Base-by-base conservation (phyloP, 2,329 filamentous ascomycete genomes). In the Paecilomyces sp. region DNA sequence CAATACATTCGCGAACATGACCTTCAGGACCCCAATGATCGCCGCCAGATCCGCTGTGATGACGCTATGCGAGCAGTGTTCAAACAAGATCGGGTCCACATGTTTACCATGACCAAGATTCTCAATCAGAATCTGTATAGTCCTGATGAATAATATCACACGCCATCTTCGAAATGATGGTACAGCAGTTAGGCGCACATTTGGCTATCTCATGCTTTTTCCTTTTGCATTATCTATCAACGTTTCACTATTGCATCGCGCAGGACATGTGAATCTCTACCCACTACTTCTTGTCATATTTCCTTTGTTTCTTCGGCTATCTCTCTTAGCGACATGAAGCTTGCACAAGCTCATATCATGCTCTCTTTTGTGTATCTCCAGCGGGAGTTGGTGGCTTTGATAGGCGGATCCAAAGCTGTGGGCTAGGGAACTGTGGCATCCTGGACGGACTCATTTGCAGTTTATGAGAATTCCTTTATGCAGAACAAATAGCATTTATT, bases 41-140 rank as follows among this genome's bases (percentile, higher is more conserved):
- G 92, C 74, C 89, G 94, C 24, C 91, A 96, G 67, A 99, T 99
- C 64, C 80, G 86, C 30, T 99, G 94, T 77, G 94, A 99, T 75
- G 91, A 96, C 25, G 87, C 86, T 66, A 89, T 99, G 88, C 87
- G 90, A 62, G 89, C 89, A 6, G 89, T 99, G 7, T 99, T 99
- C 80, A 96, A 96, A 75, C 85, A 89, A 70, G 86, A 92, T 69
- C 90, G 85, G 69, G 89, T 99, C 56, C 91, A 97, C 76, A 99
- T 99, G 94, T 99, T 99, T 76, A 92, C 91, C 66, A 97, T 99
- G 93, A 97, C 96, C 81, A 97, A 97, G 80, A 85, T 96, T 15
- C 85, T 97, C 11, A 91, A 90, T 63, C 88, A 89, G 72, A 93
- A 97, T 70, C 81, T 97, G 47, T 97, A 96, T 71, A 90, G 89